Evolutionary conservation across 768 basidiomycete genomes (phyloP).

Genomic region (Macrolepiota albuminosa): DNA sequence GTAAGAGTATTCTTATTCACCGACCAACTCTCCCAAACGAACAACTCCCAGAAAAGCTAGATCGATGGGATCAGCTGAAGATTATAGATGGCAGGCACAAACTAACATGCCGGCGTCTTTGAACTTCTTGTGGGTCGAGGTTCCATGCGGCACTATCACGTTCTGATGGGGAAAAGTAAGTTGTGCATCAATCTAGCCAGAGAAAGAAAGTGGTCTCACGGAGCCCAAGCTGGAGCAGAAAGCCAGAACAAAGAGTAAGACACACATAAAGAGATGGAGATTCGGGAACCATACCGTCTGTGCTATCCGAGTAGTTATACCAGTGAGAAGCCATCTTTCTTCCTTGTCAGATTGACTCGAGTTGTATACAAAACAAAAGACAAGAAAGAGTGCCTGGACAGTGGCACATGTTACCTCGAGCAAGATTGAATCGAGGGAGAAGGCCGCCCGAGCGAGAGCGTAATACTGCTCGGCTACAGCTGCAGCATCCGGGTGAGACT

Average conservation of each 20-base stretch:
- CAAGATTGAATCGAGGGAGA: conserved; percentile 41
- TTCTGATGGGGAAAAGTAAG: conserved; percentile 27
- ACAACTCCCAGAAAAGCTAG: conserved; percentile 51
- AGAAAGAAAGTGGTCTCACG: conserved; percentile 31
- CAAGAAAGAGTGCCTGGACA: conserved; percentile 43
- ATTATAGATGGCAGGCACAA: background rate
- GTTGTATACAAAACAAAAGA: conserved; percentile 36
- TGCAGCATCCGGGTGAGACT: conserved; percentile 24
- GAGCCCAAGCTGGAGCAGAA: conserved; percentile 37
- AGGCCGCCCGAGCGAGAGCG: conserved; percentile 41
- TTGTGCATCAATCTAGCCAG: background rate
- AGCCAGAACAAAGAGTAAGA: no score
- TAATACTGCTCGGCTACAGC: conserved; percentile 37
- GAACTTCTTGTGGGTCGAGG: conserved; percentile 38
- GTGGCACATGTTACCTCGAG: conserved; percentile 41
- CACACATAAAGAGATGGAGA: background rate
- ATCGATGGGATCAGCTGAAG: background rate
- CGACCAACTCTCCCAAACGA: conserved; percentile 45
- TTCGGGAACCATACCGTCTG: conserved; percentile 34
- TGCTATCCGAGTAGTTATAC: conserved; percentile 35
- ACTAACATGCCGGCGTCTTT: conserved; percentile 35
- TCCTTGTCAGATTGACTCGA: conserved; percentile 39
- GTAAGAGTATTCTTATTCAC: conserved; percentile 22
- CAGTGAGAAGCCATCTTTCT: conserved; percentile 45
- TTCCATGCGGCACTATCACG: conserved; percentile 48